Evolutionary conservation across 192 early-diverging fungal genomes (phyloP), one percentile per base, ranked within the genome.

Genomic region (Podila clonocystis): DNA sequence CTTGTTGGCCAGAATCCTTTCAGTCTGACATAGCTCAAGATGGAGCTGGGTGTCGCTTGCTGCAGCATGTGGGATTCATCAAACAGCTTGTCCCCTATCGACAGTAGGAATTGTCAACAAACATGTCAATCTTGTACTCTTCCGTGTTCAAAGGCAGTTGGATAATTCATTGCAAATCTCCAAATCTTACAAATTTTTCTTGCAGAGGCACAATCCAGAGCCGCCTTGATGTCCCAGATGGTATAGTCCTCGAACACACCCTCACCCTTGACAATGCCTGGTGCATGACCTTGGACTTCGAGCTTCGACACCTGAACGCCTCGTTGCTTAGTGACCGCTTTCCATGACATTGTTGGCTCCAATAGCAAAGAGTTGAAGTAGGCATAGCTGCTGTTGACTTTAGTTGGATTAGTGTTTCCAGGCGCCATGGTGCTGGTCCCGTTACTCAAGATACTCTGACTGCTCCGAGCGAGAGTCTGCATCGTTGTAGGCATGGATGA

Each of bases 151-250:
- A 15, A 38, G 55, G 15, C 13, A n/a, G 4, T 13, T 31, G 17
- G 1, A 34, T 38, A 26, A 2, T n/a, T 33, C 26, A 0, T 24
- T 19, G 12, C 17, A 36, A 62, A 19, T 7, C n/a, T 26, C 6
- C 66, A 28, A 17, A 13, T 24, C 77, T 73, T 82, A 79, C 85
- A 86, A n/a, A 84, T 70, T 48, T 82, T 82, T 19, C 72, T 63
- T 5, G 85, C 78, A 11, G 80, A 76, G 13, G 72, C 36, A 66
- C 76, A 84, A 50, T 84, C 84, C 29, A 87, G 20, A 9, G 75
- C 80, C 0, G 86, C 82, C 61, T 87, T 87, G 20, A 83, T 70
- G 61, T 87, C 86, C 86, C 86, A 87, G 48, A 87, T 83, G 34
- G 80, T 74, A 31, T 83, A 87, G 20, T 74, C 48, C 9, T 83